Conservation (phyloP, 306 rosid genomes). For the Dalbergia cochinchinensis region DNA sequence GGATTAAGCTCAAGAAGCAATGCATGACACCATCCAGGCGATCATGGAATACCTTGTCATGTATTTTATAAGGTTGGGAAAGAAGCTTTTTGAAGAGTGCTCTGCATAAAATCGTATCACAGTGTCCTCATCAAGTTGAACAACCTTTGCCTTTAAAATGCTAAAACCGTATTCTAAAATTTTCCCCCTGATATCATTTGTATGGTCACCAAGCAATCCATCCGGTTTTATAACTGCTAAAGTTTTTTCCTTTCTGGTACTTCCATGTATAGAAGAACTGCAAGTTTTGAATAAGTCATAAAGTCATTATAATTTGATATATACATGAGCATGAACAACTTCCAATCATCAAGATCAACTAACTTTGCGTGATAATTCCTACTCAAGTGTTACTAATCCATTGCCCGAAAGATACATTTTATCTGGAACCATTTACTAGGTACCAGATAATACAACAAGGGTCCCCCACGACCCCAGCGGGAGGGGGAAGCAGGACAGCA, state of each 20-base stretch:
- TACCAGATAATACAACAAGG: constrained; percentile 9
- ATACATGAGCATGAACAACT: background rate
- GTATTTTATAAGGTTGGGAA: constrained; percentile 69
- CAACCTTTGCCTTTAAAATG: constrained; percentile 59
- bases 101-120: constrained; percentile 73
- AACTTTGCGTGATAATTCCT: constrained; percentile 7
- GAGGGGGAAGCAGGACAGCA: background rate
- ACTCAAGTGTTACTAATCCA: background rate
- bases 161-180: constrained; percentile 66
- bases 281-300: constrained; percentile 17
- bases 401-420: constrained; percentile 23
- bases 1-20: background rate
- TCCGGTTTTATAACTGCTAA: constrained; percentile 89
- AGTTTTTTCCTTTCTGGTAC: constrained; percentile 58
- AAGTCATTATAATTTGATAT: constrained; percentile 16
- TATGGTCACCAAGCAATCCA: constrained; percentile 72
- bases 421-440: constrained; percentile 1
- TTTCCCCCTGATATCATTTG: constrained; percentile 66
- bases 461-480: too few species aligned
- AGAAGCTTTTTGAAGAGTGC: constrained; percentile 78
- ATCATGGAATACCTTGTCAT: constrained; percentile 75
- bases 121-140: constrained; percentile 69
- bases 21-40: constrained; percentile 15
- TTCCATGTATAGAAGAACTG: constrained; percentile 60
- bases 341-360: background rate